Base-by-base conservation (phyloP, 495 filamentous ascomycete genomes). In the Podospora tetraspora region DNA sequence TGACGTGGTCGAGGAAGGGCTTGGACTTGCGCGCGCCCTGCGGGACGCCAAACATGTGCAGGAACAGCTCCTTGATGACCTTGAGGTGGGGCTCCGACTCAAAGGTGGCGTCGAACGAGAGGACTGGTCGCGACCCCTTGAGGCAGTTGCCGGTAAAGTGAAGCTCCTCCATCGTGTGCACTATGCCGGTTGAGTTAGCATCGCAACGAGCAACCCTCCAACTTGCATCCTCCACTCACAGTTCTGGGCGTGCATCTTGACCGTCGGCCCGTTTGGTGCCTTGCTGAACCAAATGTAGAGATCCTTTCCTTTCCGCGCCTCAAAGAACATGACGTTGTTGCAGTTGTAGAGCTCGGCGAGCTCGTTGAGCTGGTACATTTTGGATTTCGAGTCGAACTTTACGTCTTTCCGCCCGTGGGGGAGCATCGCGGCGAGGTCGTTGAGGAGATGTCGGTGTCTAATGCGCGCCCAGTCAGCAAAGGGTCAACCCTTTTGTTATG, bases 341-440 rank as follows among this genome's bases (percentile, higher is more conserved):
- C 94, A 97, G 72, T 97, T 98, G 84, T 97, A 96, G 22, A 99
- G 87, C 72, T 99, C 94, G 56, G 95, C 95, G 19, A 98, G 88
- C 77, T 97, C 94, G 82, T 98, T 98, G 9, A 99, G 86, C 73
- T 97, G 88, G 78, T 91, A 89, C 68, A 97, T 90, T 73, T 96
- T 93, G 64, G 93, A 94, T 79, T 98, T 97, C 56, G 94, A 95
- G 73, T 98, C 94, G 63, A 97, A 88, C 79, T 99, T 99, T 68
- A 90, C 93, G 77, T 99, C 95, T 81, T 96, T 96, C 73, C 93
- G 87, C 52, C 88, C 88, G 74, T 99, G 95, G 0, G 95, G 95
- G 62, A 99, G 88, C 71, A 99, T 89, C 25, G 88, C 84, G 61
- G 93, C 87, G 21, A 99, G 84, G 77, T 99, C 96, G 69, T 93